These are phyloP conservation scores for Microcyclosporella mali DNA, from an alignment of 2,329 filamentous ascomycete genomes.

Conservation along the genomic window DNA sequence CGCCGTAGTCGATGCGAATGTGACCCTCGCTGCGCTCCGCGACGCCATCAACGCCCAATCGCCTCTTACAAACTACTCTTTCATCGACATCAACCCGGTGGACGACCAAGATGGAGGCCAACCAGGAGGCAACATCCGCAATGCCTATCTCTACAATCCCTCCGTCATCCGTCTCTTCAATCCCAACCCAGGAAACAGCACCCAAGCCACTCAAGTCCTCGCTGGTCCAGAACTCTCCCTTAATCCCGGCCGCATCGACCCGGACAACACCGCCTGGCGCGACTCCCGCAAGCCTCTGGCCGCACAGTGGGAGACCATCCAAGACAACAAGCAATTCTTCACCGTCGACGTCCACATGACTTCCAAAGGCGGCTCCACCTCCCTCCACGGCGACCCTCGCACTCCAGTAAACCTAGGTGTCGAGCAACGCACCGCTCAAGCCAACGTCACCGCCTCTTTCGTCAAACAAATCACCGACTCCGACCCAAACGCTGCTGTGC, in stretches of 20 bases:
- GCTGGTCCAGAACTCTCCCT: constrained; percentile 54
- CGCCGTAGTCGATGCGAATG: constrained; percentile 51
- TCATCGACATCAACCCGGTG: constrained; percentile 53
- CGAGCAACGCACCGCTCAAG: constrained; percentile 51
- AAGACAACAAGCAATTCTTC: constrained; percentile 55
- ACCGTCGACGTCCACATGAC: constrained; percentile 66
- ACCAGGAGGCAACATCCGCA: constrained; percentile 66
- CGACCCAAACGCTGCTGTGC: constrained; percentile 52
- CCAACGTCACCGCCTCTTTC: constrained; percentile 54
- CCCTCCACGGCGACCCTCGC: constrained; percentile 58
- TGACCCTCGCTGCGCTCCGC: constrained; percentile 53
- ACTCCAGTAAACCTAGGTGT: constrained; percentile 62
- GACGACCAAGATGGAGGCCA: constrained; percentile 59
- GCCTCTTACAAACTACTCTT: constrained; percentile 52
- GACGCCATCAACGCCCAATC: constrained; percentile 45
- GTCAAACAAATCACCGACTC: constrained; percentile 51
- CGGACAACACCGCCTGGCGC: constrained; percentile 53
- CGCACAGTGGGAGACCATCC: constrained; percentile 58
- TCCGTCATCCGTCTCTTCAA: constrained; percentile 54
- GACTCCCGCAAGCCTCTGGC: constrained; percentile 61
- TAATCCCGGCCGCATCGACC: constrained; percentile 65
- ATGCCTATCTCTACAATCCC: constrained; percentile 63
- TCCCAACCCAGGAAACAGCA: constrained; percentile 50
- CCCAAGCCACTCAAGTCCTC: constrained; percentile 54
- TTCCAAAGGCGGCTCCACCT: constrained; percentile 60